Evolutionary conservation across 805 yeast genomes (phyloP), one percentile per base, ranked within the genome.

Genomic region (Priceomyces melissophilus): DNA sequence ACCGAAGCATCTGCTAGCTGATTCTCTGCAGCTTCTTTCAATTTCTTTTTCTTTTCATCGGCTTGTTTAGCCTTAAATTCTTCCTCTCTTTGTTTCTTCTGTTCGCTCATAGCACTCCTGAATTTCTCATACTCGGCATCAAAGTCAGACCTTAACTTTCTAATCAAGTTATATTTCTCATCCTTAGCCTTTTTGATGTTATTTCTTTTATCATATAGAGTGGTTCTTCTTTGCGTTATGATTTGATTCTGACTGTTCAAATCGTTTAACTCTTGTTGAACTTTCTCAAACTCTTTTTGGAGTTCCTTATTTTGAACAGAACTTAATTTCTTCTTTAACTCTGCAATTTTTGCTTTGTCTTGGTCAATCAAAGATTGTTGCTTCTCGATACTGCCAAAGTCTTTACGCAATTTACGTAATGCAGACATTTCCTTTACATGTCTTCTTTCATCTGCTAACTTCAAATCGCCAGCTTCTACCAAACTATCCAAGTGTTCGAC

Each of bases 361-460:
- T 71, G 73, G 57, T 88, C 96, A 58, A 91, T 82, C 33, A 83
- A 78, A 53, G 78, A 78, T 71, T 88, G 96, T 54, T 78, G 78
- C 54, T 79, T 78, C 58, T 82, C 89, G 52, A 90, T 72, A 36
- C 77, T 73, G 37, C 79, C 79, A 60, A 87, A 86, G 62, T 84
- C 90, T 63, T 84, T 84, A 58, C 82, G 80, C 59, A 85, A 69
- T 68, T 87, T 88, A 67, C 91, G 82, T 63, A 93, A 78, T 35
- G 82, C 65, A 39, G 88, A 76, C 75, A 88, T 85, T 69, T 91
- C 98, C 69, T 86, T 86, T 51, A 93, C 80, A 49, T 75, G 67
- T 58, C 81, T 76, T 71, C 87, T 84, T 76, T 93, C 99, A 48
- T 91, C 96, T 40, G 89, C 97, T 57, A 93, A 79, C 54, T 87